Evolutionary conservation across 208 protist genomes (phyloP).

Genomic region (Leishmania tarentolae): DNA sequence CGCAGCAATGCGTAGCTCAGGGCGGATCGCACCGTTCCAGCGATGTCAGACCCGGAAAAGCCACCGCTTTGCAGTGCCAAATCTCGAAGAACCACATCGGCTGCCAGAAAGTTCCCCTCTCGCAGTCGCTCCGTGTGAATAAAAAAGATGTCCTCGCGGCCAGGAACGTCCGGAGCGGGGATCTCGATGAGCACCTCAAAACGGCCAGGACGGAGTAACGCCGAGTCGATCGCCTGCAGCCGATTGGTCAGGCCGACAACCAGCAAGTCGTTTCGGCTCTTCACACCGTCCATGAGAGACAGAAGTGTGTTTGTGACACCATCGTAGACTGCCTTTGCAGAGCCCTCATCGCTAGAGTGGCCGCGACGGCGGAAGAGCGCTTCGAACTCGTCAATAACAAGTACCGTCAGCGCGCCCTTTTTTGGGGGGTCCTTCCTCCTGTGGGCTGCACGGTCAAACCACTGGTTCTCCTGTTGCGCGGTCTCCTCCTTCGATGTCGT

Average conservation of each 20-base stretch:
- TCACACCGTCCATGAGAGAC: conserved; percentile 94
- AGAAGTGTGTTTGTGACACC: conserved; percentile 99
- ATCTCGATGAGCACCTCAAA: conserved; percentile 95
- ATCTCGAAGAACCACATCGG: conserved; percentile 85
- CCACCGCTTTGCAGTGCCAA: conserved; percentile 96
- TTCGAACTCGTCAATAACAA: conserved; percentile 99
- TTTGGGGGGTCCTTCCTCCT: conserved; percentile 1
- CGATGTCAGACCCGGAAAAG: conserved; percentile 97
- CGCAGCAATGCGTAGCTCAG: conserved; percentile 82
- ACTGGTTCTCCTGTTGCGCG: conserved; percentile 14
- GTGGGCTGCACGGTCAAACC: conserved; percentile 2
- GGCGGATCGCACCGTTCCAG: conserved; percentile 80
- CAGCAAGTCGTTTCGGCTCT: conserved; percentile 89
- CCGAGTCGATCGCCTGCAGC: conserved; percentile 87
- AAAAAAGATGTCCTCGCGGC: conserved; percentile 88
- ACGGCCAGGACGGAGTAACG: conserved; percentile 92
- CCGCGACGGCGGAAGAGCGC: conserved; percentile 97
- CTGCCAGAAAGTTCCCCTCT: conserved; percentile 75
- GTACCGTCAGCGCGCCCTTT: conserved; percentile 92
- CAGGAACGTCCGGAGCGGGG: conserved; percentile 75
- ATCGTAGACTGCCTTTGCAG: conserved; percentile 95
- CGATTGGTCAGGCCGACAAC: conserved; percentile 95
- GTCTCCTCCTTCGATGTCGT: conserved; percentile 39
- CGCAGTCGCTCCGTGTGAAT: conserved; percentile 93
- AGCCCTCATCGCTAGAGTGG: conserved; percentile 89